Evolutionary conservation across 2,329 filamentous ascomycete species (phyloP), one percentile per base, ranked within the genome.

Genomic region (Triangularia setosa): DNA sequence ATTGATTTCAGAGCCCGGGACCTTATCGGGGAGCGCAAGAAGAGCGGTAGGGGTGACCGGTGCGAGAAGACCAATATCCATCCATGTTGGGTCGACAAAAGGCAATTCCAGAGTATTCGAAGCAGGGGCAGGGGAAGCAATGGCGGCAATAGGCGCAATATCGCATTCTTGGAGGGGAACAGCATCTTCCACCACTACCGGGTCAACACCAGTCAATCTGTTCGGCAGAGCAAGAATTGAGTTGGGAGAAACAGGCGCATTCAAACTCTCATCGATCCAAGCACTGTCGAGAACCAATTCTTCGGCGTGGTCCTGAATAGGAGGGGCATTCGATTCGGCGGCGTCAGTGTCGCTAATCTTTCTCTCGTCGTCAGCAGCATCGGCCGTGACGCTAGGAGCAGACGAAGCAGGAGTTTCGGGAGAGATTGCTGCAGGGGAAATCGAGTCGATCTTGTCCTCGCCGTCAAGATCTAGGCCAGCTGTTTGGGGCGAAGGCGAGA

Each of bases 181-280:
- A 12, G 55, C 12, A 18, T 24, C 28, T 25, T 58, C 55, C 2
- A n/a, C 23, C n/a, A 28, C 55, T 9, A n/a, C 28, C n/a, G 27
- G 11, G 14, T 5, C 55, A 35, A 12, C 23, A 28, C 2, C 28
- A 30, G 55, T 35, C 18, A 58, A 23, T 4, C 27, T 35, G n/a
- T 58, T 58, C 7, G 55, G 55, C 28, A 59, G 25, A 44, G 57
- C 57, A 25, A 59, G 21, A 25, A 59, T 59, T 23, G 35, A 25
- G 21, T 48, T 33, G 33, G 57, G 30, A n/a, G 57, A 44, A 25
- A 59, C 57, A 9, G 57, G 57, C 11, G 57, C 57, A 27, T 59
- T 25, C 16, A 59, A 18, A 21, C 21, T 40, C 30, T 59, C 57
- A 33, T 59, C 33, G 33, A 23, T 35, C 28, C 28, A 58, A 24